A percentile compares a stretch with the other conserved stretches of the same genome.
Evolutionary conservation across 176 grass and related monocot species (phyloP).

Genomic region (Saccharum officinarum): DNA sequence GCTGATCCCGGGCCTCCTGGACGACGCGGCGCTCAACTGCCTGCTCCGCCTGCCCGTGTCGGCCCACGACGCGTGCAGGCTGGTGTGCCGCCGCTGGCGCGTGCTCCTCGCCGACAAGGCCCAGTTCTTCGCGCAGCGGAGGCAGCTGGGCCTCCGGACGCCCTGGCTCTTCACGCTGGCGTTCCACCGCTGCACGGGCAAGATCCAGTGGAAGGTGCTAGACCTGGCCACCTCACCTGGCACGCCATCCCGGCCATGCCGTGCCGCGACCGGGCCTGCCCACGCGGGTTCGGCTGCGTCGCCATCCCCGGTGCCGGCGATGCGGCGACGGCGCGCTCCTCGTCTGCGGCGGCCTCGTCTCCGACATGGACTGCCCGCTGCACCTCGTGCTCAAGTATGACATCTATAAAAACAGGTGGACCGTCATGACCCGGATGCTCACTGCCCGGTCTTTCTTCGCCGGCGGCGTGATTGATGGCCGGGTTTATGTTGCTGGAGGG

Average conservation of each 20-base stretch:
- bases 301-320: conserved; percentile 36
- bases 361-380: conserved; percentile 92
- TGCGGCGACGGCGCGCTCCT: conserved; percentile 42
- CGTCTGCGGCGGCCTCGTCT: conserved; percentile 88
- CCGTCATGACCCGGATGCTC: conserved; percentile 71
- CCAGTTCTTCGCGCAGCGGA: conserved; percentile 60
- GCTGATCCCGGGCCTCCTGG: conserved; percentile 82
- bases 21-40: conserved; percentile 83
- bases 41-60: conserved; percentile 77
- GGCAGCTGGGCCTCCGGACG: conserved; percentile 46
- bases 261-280: conserved; percentile 70
- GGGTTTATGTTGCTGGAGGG: conserved; percentile 80
- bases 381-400: conserved; percentile 90
- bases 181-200: conserved; percentile 91
- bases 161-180: conserved; percentile 84
- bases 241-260: conserved; percentile 93
- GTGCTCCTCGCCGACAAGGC: conserved; percentile 66
- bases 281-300: conserved; percentile 86
- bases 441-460: conserved; percentile 84
- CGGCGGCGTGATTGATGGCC: conserved; percentile 69
- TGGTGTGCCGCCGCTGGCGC: conserved; percentile 78
- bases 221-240: conserved; percentile 74
- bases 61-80: conserved; percentile 56
- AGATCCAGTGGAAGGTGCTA: conserved; percentile 94
- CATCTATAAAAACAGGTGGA: conserved; percentile 67